Evolutionary conservation across 2,329 filamentous ascomycete species (phyloP).

Genomic region (Pyrenophora teres): DNA sequence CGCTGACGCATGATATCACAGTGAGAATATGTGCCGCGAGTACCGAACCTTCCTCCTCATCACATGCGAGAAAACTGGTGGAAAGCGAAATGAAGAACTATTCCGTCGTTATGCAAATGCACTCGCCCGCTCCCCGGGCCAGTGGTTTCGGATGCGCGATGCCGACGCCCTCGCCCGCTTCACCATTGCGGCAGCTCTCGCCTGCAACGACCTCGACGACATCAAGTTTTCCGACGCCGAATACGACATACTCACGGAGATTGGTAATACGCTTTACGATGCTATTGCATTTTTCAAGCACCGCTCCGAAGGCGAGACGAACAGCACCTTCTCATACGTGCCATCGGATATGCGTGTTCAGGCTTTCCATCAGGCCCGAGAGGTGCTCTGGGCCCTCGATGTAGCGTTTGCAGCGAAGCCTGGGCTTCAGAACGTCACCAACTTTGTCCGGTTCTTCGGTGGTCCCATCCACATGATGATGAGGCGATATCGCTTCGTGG

Average conservation of each 20-base stretch:
- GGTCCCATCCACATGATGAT: constrained; percentile 11
- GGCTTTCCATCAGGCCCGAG: constrained; percentile 14
- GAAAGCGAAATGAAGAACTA: constrained; percentile 3
- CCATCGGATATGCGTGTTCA: constrained; percentile 23
- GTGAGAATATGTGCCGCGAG: background rate
- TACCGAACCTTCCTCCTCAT: constrained; percentile 19
- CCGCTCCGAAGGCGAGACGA: constrained; percentile 42
- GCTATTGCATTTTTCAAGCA: constrained; percentile 44
- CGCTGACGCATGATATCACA: too few relatives aligned
- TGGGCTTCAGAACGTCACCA: constrained; percentile 6
- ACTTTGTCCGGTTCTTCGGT: constrained; percentile 9
- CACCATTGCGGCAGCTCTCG: constrained; percentile 40
- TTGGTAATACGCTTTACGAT: constrained; percentile 40
- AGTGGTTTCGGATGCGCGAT: constrained; percentile 44
- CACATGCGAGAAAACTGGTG: background rate
- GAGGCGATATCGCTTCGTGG: constrained; percentile 12
- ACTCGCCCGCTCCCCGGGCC: constrained; percentile 29
- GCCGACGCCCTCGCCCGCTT: constrained; percentile 42
- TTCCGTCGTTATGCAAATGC: constrained; percentile 38
- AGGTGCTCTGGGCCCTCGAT: constrained; percentile 7
- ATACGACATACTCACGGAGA: constrained; percentile 23
- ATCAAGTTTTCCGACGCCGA: constrained; percentile 24
- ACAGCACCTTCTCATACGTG: constrained; percentile 42
- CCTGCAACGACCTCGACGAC: constrained; percentile 40
- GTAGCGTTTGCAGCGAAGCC: background rate